Evolutionary conservation across 1,284 basidiomycete genomes (phyloP).

Genomic region (Cutaneotrichosporon cavernicola): DNA sequence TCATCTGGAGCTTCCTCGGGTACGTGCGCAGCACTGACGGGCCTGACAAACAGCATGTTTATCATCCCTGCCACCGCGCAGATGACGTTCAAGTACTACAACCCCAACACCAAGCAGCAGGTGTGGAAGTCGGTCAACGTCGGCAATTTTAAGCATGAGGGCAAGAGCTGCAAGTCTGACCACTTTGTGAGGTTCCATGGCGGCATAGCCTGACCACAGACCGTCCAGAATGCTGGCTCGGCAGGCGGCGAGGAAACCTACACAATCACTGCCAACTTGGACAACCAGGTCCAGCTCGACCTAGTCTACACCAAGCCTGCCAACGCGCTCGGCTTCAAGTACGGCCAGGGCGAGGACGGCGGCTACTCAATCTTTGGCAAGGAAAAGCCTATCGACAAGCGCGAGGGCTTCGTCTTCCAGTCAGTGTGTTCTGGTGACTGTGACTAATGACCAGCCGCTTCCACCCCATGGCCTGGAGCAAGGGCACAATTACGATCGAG

Average conservation of each 20-base stretch:
- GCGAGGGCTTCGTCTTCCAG: slow-evolving; percentile 87
- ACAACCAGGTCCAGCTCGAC: slow-evolving; percentile 75
- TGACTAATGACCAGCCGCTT: slow-evolving; percentile 60
- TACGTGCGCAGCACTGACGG: slow-evolving; percentile 49
- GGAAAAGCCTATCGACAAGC: slow-evolving; percentile 57
- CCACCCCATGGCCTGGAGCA: slow-evolving; percentile 71
- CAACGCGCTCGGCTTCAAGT: slow-evolving; percentile 80
- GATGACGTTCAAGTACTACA: slow-evolving; percentile 87
- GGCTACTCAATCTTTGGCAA: slow-evolving; percentile 89
- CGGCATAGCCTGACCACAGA: slow-evolving; percentile 26
- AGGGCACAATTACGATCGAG: slow-evolving; percentile 70
- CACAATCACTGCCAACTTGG: slow-evolving; percentile 75
- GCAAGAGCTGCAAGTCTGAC: slow-evolving; percentile 84
- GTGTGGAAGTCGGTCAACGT: slow-evolving; percentile 91
- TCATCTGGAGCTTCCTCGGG: slow-evolving; percentile 95
- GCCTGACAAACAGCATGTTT: slow-evolving; percentile 38
- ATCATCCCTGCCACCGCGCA: slow-evolving; percentile 75
- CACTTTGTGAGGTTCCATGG: slow-evolving; percentile 64
- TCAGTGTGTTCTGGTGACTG: slow-evolving; percentile 32
- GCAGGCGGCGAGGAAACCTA: slow-evolving; percentile 69
- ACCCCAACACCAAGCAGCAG: slow-evolving; percentile 72
- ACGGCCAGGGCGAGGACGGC: slow-evolving; percentile 81
- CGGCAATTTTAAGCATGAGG: slow-evolving; percentile 75
- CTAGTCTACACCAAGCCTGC: slow-evolving; percentile 71
- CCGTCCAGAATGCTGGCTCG: slow-evolving; percentile 66